Evolutionary conservation across 169 alveolate species (phyloP).

Genomic region (Plasmodium berghei): DNA sequence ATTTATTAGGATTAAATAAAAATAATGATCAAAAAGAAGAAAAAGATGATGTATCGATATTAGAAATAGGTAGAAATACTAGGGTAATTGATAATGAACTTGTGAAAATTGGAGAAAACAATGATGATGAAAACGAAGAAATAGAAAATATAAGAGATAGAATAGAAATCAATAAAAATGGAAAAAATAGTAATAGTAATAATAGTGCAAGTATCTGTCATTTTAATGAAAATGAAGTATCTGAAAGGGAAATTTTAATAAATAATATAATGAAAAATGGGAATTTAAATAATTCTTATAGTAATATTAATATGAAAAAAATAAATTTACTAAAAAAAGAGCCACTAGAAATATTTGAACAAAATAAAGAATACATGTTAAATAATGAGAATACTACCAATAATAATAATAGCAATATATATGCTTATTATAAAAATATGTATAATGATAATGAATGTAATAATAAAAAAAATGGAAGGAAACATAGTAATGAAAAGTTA

Average conservation of each 20-base stretch:
- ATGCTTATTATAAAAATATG: slow-evolving; percentile 6
- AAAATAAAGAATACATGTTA: neutral
- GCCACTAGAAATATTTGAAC: neutral
- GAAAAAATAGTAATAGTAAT: neutral
- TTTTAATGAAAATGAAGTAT: neutral
- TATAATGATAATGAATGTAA: neutral
- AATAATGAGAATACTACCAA: neutral
- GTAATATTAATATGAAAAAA: neutral
- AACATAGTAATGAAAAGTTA: neutral
- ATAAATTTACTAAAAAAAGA: slow-evolving; percentile 5
- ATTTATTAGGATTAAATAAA: slow-evolving; percentile 37
- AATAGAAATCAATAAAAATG: neutral
- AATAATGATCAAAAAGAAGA: slow-evolving; percentile 37
- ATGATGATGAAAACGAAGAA: neutral
- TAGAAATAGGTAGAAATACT: slow-evolving; percentile 10
- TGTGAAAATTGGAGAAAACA: slow-evolving; percentile 2
- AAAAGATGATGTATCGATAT: slow-evolving; percentile 10
- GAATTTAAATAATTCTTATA: too few relatives aligned
- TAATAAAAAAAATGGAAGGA: slow-evolving; percentile 1
- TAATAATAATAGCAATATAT: neutral
- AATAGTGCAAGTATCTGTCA: neutral
- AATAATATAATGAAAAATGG: too few relatives aligned
- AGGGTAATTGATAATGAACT: neutral
- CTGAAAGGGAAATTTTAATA: neutral
- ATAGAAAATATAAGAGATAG: neutral